These are phyloP conservation scores for Malus asiatica DNA, from an alignment of 306 rosid genomes.

Conservation along the genomic window DNA sequence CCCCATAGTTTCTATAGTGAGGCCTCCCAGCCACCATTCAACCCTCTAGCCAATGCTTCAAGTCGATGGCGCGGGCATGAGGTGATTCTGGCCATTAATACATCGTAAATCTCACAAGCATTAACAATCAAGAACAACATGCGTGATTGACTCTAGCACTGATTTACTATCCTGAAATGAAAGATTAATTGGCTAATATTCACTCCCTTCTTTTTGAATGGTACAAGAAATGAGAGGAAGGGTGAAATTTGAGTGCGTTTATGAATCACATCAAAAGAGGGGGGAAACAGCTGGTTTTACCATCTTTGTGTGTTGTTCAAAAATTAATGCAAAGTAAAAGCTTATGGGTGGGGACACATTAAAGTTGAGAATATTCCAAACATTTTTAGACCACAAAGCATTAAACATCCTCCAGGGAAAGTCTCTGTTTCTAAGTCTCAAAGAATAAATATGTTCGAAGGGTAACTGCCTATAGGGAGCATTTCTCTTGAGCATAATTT, in stretches of 20 bases:
- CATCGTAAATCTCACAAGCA: neutral
- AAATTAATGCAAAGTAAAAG: neutral
- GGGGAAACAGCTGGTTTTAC: conserved; percentile 4
- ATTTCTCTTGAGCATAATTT: conserved; percentile 3
- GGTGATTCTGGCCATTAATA: neutral
- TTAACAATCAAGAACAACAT: too few relatives aligned
- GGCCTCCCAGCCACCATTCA: neutral
- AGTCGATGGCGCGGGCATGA: neutral
- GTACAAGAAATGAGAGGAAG: neutral
- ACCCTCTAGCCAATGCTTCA: neutral
- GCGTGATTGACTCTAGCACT: too few relatives aligned
- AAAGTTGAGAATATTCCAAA: neutral
- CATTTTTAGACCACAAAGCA: neutral
- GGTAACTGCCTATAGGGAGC: too few relatives aligned
- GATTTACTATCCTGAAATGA: neutral
- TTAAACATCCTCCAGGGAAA: neutral
- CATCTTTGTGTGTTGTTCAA: neutral
- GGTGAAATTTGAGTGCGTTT: neutral
- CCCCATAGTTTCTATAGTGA: neutral
- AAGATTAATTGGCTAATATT: neutral
- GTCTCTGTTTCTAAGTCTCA: too few relatives aligned
- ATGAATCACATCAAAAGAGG: neutral
- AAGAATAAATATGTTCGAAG: too few relatives aligned
- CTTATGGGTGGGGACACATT: neutral
- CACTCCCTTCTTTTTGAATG: neutral